Conservation (phyloP, 202 grass and related monocot genomes). For the Alloteropsis angusta region DNA sequence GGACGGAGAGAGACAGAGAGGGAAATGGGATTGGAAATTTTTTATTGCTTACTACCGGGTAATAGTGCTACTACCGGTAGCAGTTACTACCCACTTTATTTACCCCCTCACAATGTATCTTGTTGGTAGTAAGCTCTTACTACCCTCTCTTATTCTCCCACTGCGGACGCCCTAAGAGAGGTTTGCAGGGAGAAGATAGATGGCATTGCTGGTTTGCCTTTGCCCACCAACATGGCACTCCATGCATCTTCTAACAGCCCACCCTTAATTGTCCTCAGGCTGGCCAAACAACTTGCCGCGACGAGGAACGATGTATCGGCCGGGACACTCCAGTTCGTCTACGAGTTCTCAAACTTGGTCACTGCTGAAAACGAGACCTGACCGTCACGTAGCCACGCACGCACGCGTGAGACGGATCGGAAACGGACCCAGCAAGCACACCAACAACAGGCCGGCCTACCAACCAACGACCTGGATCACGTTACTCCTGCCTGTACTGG, state of each 20-base stretch:
- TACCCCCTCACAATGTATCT: too few relatives aligned
- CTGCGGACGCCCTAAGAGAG: too few relatives aligned
- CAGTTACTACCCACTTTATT: too few relatives aligned
- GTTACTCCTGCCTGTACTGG: neutral
- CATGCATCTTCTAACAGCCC: neutral
- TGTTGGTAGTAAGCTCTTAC: too few relatives aligned
- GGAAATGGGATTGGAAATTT: too few relatives aligned
- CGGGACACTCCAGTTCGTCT: neutral
- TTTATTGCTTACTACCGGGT: too few relatives aligned
- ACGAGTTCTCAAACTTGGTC: constrained; percentile 3
- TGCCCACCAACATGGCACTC: neutral
- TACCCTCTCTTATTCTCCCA: too few relatives aligned
- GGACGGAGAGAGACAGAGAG: too few relatives aligned
- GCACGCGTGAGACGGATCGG: neutral
- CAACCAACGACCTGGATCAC: neutral
- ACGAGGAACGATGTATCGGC: neutral
- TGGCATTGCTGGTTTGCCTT: neutral
- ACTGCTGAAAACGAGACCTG: constrained; percentile 15
- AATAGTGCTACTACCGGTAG: too few relatives aligned
- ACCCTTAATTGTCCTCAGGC: neutral
- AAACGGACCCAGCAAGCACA: neutral
- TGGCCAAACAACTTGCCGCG: too few relatives aligned
- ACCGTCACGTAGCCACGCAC: neutral
- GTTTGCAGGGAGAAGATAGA: neutral
- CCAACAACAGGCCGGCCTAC: neutral